A percentile compares a stretch with the other conserved stretches of the same genome.
These are phyloP conservation scores for Aspergillus wentii DNA, from an alignment of 495 filamentous ascomycete genomes.

Conservation along the genomic window DNA sequence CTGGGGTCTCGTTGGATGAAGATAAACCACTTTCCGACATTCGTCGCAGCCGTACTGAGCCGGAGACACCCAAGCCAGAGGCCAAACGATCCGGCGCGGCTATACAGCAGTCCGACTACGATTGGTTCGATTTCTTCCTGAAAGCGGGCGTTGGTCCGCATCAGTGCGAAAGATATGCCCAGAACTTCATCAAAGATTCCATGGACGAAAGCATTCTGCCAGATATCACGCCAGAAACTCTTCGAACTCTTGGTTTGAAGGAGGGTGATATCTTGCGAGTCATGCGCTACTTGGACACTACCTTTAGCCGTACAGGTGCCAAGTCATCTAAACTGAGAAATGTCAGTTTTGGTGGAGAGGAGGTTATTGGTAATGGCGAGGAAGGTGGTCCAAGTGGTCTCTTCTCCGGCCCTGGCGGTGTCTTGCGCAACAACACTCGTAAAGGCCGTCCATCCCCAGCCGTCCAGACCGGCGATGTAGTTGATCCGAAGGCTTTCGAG, in stretches of 20 bases:
- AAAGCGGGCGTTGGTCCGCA: constrained; percentile 84
- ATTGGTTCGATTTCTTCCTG: constrained; percentile 99
- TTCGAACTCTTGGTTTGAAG: constrained; percentile 83
- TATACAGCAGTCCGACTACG: constrained; percentile 65
- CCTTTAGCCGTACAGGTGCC: constrained; percentile 59
- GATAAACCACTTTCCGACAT: constrained; percentile 92
- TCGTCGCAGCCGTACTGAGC: constrained; percentile 29
- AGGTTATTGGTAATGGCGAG: constrained; percentile 47
- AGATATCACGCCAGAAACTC: constrained; percentile 74
- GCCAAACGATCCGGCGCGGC: constrained; percentile 46
- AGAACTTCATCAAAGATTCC: constrained; percentile 80
- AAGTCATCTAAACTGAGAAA: constrained; percentile 57
- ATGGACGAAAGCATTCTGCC: constrained; percentile 91
- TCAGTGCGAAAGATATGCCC: constrained; percentile 89
- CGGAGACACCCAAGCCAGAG: constrained; percentile 20
- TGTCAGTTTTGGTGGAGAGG: constrained; percentile 56
- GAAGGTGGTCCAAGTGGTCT: constrained; percentile 61
- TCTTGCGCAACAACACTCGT: constrained; percentile 88
- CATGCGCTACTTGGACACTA: constrained; percentile 82
- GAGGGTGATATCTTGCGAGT: constrained; percentile 96
- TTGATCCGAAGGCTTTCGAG: constrained; percentile 83
- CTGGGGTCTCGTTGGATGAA: constrained; percentile 88
- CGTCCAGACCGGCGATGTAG: constrained; percentile 75
- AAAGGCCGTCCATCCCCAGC: constrained; percentile 85
- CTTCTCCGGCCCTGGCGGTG: constrained; percentile 87